Percentiles rank a stretch among this genome's conserved stretches.
Conservation (phyloP, 495 filamentous ascomycete genomes). For the Xylona heveae region DNA sequence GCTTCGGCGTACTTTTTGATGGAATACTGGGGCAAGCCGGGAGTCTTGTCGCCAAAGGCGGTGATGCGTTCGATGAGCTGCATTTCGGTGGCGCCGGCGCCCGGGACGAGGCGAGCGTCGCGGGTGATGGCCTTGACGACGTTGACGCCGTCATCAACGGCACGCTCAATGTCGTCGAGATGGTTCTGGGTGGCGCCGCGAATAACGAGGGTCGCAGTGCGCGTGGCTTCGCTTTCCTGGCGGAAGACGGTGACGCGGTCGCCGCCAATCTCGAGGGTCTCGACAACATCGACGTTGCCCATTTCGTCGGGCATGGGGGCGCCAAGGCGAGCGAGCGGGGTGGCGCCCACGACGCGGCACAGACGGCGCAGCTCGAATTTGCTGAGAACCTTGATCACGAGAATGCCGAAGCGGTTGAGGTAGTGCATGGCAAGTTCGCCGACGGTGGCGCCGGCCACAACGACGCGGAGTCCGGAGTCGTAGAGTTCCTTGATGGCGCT, state of each 20-base stretch:
- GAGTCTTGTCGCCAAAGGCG: constrained; percentile 72
- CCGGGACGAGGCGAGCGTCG: constrained; percentile 76
- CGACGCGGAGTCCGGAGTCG: constrained; percentile 78
- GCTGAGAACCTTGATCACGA: constrained; percentile 92
- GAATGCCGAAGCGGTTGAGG: constrained; percentile 87
- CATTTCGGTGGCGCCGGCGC: constrained; percentile 89
- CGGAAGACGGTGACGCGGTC: constrained; percentile 97
- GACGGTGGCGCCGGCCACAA: constrained; percentile 76
- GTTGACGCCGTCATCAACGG: constrained; percentile 96
- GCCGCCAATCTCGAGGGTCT: constrained; percentile 95
- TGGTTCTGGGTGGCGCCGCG: constrained; percentile 95
- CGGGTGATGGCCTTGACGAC: constrained; percentile 96
- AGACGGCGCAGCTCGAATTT: constrained; percentile 91
- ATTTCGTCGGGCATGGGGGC: constrained; percentile 99
- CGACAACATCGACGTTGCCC: constrained; percentile 84
- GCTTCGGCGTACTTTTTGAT: constrained; percentile 96
- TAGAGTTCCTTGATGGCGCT: constrained; percentile 80
- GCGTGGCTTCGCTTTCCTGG: constrained; percentile 80
- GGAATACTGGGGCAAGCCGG: constrained; percentile 78
- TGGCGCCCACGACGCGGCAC: constrained; percentile 92
- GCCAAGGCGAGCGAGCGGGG: constrained; percentile 81
- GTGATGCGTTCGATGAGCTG: constrained; percentile 84
- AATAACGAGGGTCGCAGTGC: constrained; percentile 87
- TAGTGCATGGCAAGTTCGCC: constrained; percentile 95
- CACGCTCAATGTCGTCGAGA: constrained; percentile 90